Evolutionary conservation across 2,329 filamentous ascomycete species (phyloP).

Genomic region (Talaromyces sp.): DNA sequence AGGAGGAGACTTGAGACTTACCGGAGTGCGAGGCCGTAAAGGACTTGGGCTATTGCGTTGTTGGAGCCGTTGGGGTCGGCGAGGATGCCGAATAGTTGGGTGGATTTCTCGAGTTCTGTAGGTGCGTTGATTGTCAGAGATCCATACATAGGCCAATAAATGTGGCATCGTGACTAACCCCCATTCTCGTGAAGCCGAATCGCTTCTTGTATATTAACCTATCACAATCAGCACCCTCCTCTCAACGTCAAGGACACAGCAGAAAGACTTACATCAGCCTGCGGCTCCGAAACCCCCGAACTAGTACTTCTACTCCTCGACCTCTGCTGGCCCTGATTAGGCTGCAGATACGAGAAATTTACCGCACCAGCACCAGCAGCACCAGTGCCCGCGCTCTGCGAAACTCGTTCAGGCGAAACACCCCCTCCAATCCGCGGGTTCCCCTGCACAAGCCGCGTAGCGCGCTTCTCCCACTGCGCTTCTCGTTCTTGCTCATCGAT

Average conservation of each 20-base stretch:
- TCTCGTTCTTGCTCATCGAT: slow-evolving; percentile 57
- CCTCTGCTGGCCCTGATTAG: slow-evolving; percentile 20
- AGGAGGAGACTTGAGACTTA: slow-evolving; percentile 40
- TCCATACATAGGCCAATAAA: too few relatives aligned
- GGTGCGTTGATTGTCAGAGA: background rate
- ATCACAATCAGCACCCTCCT: background rate
- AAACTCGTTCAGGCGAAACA: slow-evolving; percentile 32
- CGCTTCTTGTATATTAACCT: slow-evolving; percentile 80
- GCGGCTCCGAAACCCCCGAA: slow-evolving; percentile 28
- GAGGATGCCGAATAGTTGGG: slow-evolving; percentile 76
- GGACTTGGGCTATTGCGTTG: slow-evolving; percentile 89
- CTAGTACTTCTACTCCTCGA: slow-evolving; percentile 33
- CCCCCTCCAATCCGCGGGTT: slow-evolving; percentile 42
- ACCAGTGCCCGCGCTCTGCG: background rate
- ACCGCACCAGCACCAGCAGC: background rate
- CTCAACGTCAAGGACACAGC: background rate
- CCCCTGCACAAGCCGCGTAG: slow-evolving; percentile 75
- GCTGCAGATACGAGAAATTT: slow-evolving; percentile 10
- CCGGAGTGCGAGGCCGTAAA: slow-evolving; percentile 89
- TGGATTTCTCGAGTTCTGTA: slow-evolving; percentile 68
- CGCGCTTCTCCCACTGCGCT: slow-evolving; percentile 85
- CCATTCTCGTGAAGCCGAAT: slow-evolving; percentile 88
- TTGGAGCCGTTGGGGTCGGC: slow-evolving; percentile 82
- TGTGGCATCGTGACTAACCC: slow-evolving; percentile 33
- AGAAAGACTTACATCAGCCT: slow-evolving; percentile 35